phyloP scores from a whole-genome alignment of 2,329 filamentous ascomycete genomes.

The Fusarium musae region DNA sequence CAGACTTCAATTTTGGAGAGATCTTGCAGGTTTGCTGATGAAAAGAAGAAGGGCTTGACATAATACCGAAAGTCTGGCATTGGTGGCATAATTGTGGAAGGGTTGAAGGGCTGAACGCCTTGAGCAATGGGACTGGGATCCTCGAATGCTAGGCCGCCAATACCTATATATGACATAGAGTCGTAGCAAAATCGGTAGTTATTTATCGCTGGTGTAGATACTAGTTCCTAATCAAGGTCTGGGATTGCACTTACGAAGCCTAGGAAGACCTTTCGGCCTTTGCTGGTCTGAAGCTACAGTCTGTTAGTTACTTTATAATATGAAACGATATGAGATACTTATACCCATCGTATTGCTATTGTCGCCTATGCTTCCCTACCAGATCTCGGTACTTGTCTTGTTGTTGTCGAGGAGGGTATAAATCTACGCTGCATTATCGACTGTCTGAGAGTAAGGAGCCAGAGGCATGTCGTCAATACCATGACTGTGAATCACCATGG shows the following conservation, averaged over 20 bases:
- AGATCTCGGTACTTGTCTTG: not conserved
- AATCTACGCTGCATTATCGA: not conserved
- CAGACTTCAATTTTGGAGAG: not conserved
- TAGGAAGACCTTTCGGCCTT: not conserved
- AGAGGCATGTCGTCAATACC: not conserved
- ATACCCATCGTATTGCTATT: not conserved
- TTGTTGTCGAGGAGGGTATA: not conserved
- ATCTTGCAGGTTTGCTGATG: not conserved
- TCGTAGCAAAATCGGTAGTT: not conserved
- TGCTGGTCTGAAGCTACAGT: not conserved
- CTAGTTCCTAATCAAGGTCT: not conserved
- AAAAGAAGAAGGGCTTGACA: not conserved
- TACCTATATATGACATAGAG: not conserved
- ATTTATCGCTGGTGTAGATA: not conserved
- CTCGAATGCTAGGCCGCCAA: not conserved
- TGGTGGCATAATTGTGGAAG: not conserved
- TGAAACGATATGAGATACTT: not conserved
- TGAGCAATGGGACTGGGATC: not conserved
- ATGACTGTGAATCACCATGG: not conserved
- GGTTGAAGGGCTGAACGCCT: not conserved
- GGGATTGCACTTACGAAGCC: not conserved
- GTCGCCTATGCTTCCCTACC: not conserved
- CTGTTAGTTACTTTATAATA: not conserved
- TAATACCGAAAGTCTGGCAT: not conserved
- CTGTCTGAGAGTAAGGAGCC: not conserved